phyloP scores from a whole-genome alignment of 495 filamentous ascomycete species.

The Lepidopterella palustris region DNA sequence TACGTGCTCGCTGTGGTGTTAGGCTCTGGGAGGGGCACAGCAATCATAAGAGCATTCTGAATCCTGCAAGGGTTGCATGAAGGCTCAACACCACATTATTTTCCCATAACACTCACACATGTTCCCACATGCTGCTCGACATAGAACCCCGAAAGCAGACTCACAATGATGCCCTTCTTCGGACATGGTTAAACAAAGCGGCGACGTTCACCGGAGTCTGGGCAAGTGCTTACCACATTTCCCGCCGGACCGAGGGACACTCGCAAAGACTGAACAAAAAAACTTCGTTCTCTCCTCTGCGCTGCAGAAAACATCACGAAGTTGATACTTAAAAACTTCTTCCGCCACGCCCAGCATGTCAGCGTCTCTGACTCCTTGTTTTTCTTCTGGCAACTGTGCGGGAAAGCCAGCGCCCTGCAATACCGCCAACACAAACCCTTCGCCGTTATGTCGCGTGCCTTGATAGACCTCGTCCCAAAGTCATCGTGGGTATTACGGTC shows the following conservation, averaged over 20 bases:
- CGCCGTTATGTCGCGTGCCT: constrained; percentile 32
- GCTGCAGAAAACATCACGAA: constrained; percentile 28
- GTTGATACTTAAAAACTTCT: constrained; percentile 12
- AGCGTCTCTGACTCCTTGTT: background rate
- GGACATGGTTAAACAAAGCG: constrained; percentile 2
- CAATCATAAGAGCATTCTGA: too few species aligned
- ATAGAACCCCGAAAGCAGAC: too few species aligned
- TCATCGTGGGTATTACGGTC: constrained; percentile 1
- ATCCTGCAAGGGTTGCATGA: too few species aligned
- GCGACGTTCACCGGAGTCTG: constrained; percentile 2
- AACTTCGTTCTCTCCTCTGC: constrained; percentile 24
- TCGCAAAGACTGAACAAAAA: constrained; percentile 1
- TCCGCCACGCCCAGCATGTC: constrained; percentile 10
- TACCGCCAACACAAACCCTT: background rate
- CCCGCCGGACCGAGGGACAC: constrained; percentile 20
- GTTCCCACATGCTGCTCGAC: too few species aligned
- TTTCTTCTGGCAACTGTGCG: background rate
- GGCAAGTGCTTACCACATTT: constrained; percentile 7
- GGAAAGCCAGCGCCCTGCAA: constrained; percentile 2
- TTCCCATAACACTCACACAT: too few species aligned
- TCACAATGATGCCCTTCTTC: too few species aligned
- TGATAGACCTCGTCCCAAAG: constrained; percentile 14
- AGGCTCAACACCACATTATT: too few species aligned
- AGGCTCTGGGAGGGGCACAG: too few species aligned
- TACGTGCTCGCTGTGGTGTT: too few species aligned